Evolutionary conservation across 2,329 filamentous ascomycete genomes (phyloP), one percentile per base, ranked within the genome.

Genomic region (Penicillium paneum): DNA sequence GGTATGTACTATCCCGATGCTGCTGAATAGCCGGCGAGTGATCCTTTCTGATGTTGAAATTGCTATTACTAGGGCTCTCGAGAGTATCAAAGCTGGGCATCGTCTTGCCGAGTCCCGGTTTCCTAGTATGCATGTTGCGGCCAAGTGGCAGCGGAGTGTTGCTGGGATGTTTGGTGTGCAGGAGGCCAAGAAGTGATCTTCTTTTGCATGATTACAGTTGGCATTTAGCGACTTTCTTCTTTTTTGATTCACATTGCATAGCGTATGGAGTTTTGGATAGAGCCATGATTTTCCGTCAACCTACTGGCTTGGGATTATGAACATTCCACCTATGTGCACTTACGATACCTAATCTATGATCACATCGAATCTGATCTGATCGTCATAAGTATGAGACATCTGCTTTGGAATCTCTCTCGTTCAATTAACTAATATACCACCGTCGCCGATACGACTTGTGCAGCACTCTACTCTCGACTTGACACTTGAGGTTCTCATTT

Each of bases 31-130:
- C 48, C 44, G 8, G 26, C 8, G 31, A 49, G 57, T 70, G 46
- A 66, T 61, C 12, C 1, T 60, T 52, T 34, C n/a, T 61, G 46
- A 61, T 53, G 51, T n/a, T 43, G 17, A 4, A 8, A 48, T 15
- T 35, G 13, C 7, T 17, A 29, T 24, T 3, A 17, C 15, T 54
- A 90, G 88, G 90, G 84, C 90, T 6, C 74, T 96, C n/a, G 89
- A 95, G 68, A 92, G 90, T 69, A 80, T 96, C 62, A 89, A 87
- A 62, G 85, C 82, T 1, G 88, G 87, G 3, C 90, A 83, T 69
- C 80, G 91, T 52, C 78, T 95, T 39, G 80, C 88, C 0, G 92
- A 97, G 74, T 81, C 85, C 28, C 79, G 83, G 49, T 96, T 92
- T 68, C 79, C 83, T 32, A 81, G 79, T 40, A 69, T 89, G 60